Evolutionary conservation across 2,329 filamentous ascomycete genomes (phyloP).

Genomic region (Talaromyces funiculosus): DNA sequence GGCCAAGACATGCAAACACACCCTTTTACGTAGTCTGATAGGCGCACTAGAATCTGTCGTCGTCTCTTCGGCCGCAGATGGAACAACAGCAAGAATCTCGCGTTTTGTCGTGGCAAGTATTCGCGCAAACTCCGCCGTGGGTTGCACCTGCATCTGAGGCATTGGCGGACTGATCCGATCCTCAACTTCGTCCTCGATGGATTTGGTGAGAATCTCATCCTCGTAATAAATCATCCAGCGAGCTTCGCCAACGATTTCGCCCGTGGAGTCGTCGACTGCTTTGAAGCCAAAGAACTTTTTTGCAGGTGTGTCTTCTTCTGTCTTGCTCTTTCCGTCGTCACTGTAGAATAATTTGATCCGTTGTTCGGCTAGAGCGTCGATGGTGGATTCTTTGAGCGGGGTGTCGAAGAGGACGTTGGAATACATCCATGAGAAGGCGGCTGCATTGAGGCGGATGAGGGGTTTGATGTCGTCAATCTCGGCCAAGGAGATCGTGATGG

Average conservation of each 20-base stretch:
- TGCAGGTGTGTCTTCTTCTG: neutral
- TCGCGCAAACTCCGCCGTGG: neutral
- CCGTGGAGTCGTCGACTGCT: slow-evolving; percentile 10
- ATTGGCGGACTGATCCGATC: neutral
- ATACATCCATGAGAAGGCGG: neutral
- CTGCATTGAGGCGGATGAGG: neutral
- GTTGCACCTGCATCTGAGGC: slow-evolving; percentile 7
- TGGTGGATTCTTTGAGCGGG: neutral
- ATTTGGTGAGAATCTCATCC: slow-evolving; percentile 10
- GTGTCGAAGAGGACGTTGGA: neutral
- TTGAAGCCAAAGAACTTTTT: slow-evolving; percentile 6
- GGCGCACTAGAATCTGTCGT: neutral
- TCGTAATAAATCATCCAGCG: slow-evolving; percentile 11
- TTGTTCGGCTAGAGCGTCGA: neutral
- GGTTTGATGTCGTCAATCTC: neutral
- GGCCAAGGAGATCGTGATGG: neutral
- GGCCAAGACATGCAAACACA: slow-evolving; percentile 3
- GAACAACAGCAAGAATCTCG: neutral
- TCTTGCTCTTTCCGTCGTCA: neutral
- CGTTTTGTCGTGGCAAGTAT: neutral
- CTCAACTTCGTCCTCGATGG: slow-evolving; percentile 7
- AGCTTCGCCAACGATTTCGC: slow-evolving; percentile 7
- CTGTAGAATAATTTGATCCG: neutral
- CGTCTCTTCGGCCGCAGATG: neutral
- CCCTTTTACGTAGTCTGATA: slow-evolving; percentile 7